Percentiles rank a stretch among this genome's conserved stretches.
Conservation (phyloP, 306 rosid genomes). For the Morella rubra region DNA sequence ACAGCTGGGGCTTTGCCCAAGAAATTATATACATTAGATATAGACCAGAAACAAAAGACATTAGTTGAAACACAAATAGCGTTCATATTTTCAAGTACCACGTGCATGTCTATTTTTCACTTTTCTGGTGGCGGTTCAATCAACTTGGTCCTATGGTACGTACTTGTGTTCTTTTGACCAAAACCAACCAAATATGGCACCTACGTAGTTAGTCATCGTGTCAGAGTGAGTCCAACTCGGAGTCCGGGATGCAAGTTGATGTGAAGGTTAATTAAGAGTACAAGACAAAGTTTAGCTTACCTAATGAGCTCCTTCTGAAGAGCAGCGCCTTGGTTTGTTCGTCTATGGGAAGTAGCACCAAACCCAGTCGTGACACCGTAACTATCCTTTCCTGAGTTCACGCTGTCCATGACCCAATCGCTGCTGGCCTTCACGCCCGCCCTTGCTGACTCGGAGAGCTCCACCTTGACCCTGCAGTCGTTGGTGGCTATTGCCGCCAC, state of each 20-base stretch:
- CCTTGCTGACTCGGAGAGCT: constrained; percentile 62
- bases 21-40: too few species aligned
- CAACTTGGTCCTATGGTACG: too few species aligned
- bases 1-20: too few species aligned
- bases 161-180: too few species aligned
- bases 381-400: constrained; percentile 72
- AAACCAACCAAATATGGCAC: too few species aligned
- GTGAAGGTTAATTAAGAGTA: background rate
- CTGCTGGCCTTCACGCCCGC: constrained; percentile 88
- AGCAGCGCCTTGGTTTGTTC: constrained; percentile 92
- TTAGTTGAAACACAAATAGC: too few species aligned
- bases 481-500: constrained; percentile 70
- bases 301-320: constrained; percentile 82
- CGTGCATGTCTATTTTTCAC: too few species aligned
- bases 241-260: background rate
- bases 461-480: constrained; percentile 47
- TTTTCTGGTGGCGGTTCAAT: too few species aligned
- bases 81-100: too few species aligned
- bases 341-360: constrained; percentile 84
- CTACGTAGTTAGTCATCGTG: too few species aligned
- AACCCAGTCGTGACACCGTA: constrained; percentile 96
- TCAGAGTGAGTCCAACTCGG: too few species aligned
- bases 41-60: too few species aligned
- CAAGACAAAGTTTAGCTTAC: constrained; percentile 30
- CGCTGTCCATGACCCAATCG: constrained; percentile 88